phyloP scores from a whole-genome alignment of 2,329 filamentous ascomycete genomes.

The Alternaria ethzedia region DNA sequence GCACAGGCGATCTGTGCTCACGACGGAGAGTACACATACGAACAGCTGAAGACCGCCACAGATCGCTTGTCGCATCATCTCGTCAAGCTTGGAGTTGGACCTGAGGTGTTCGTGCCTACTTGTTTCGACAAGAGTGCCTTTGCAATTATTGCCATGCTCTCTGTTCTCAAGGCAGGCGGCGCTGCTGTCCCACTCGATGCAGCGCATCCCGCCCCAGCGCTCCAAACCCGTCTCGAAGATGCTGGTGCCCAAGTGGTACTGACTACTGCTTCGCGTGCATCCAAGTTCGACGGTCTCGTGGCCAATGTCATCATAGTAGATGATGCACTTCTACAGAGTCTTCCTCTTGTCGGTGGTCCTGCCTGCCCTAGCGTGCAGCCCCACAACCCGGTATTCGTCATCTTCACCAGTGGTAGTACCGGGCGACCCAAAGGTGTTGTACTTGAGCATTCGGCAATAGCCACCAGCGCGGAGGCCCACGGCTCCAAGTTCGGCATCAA shows the following conservation, averaged over 20 bases:
- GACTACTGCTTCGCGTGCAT: conserved; percentile 46
- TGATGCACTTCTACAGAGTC: conserved; percentile 42
- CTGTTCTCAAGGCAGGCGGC: conserved; percentile 48
- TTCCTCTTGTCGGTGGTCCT: conserved; percentile 24
- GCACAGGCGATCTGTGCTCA: conserved; percentile 41
- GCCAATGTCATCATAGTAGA: conserved; percentile 48
- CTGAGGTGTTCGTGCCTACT: conserved; percentile 44
- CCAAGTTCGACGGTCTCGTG: conserved; percentile 51
- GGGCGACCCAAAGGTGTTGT: conserved; percentile 45
- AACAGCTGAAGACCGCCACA: conserved; percentile 32
- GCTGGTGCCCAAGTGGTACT: conserved; percentile 50
- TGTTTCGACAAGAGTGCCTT: conserved; percentile 50
- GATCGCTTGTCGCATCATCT: conserved; percentile 40
- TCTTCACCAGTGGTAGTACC: conserved; percentile 44
- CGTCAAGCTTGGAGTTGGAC: conserved; percentile 36
- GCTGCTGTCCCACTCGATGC: conserved; percentile 47
- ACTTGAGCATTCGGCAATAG: conserved; percentile 41
- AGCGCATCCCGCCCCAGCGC: conserved; percentile 39
- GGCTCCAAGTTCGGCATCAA: conserved; percentile 35
- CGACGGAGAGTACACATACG: conserved; percentile 44
- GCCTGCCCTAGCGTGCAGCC: conserved; percentile 29
- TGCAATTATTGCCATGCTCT: conserved; percentile 46
- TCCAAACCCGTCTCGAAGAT: conserved; percentile 50
- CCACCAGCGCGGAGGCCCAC: conserved; percentile 40
- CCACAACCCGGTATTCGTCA: conserved; percentile 39